phyloP scores from a whole-genome alignment of 768 basidiomycete species.

The Leucogyrophana mollusca region DNA sequence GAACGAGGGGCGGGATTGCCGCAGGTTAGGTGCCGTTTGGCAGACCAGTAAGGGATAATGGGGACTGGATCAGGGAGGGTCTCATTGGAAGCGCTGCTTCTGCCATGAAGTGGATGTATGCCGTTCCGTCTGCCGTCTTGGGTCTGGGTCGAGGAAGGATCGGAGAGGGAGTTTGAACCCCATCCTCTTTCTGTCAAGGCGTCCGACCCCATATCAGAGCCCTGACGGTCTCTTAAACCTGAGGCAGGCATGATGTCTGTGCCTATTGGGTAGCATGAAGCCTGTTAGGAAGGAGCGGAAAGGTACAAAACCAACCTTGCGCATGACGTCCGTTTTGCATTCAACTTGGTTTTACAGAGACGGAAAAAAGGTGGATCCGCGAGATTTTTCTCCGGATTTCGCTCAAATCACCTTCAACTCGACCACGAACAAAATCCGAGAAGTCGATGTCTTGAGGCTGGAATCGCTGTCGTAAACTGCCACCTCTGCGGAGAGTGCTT shows the following conservation, averaged over 20 bases:
- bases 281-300: background rate
- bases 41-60: conserved; percentile 79
- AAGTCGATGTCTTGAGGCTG: conserved; percentile 1
- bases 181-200: conserved; percentile 54
- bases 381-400: too few relatives aligned
- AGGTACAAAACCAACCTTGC: conserved; percentile 16
- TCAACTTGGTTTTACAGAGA: background rate
- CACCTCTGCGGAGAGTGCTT: too few relatives aligned
- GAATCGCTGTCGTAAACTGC: too few relatives aligned
- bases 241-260: conserved; percentile 13
- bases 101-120: conserved; percentile 33
- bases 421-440: conserved; percentile 1
- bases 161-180: conserved; percentile 47
- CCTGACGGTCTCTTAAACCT: conserved; percentile 14
- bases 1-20: conserved; percentile 80
- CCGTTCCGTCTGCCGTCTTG: conserved; percentile 28
- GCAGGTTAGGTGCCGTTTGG: conserved; percentile 87
- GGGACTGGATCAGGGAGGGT: conserved; percentile 49
- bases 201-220: conserved; percentile 43
- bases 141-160: conserved; percentile 43
- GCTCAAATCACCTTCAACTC: background rate
- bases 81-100: conserved; percentile 43
- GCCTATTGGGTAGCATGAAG: conserved; percentile 14
- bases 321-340: conserved; percentile 31
- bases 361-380: too few relatives aligned